These are phyloP conservation scores for Rhazya stricta DNA, from an alignment of 257 asterid genomes.

Conservation along the genomic window DNA sequence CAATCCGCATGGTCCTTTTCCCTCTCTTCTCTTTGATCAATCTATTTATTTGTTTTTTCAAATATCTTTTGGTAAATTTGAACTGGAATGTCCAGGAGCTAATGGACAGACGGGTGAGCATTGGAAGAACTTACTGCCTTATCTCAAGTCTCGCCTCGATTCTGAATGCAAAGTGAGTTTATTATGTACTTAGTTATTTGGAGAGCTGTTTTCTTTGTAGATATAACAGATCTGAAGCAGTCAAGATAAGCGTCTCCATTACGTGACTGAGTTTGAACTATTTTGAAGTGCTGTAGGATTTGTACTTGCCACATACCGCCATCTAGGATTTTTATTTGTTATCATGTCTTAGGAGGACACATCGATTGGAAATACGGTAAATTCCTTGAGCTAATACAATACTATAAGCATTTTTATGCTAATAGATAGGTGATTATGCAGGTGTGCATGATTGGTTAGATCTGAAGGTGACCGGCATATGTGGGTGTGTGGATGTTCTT, in stretches of 20 bases:
- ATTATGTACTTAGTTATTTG: not conserved
- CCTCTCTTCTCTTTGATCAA: not conserved
- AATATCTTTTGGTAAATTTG: conserved; percentile 5
- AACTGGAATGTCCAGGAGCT: conserved; percentile 63
- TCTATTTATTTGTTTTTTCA: not conserved
- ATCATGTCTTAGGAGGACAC: not conserved
- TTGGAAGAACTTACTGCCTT: conserved; percentile 91
- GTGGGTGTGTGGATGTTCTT: not conserved
- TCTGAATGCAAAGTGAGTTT: conserved; percentile 76
- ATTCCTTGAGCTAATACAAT: not conserved
- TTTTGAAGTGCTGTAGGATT: not conserved
- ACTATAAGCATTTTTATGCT: not conserved
- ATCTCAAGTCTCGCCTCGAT: conserved; percentile 78
- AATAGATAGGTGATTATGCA: not conserved
- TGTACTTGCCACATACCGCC: not conserved
- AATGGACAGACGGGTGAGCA: conserved; percentile 91
- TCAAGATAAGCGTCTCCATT: not conserved
- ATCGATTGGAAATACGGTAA: not conserved
- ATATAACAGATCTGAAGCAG: not conserved
- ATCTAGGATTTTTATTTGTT: not conserved
- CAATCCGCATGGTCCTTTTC: conserved; percentile 65
- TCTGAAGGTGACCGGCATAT: not conserved
- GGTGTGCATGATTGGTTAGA: not conserved
- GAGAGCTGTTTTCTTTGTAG: not conserved
- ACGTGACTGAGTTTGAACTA: not conserved